A percentile compares a stretch with the other conserved stretches of the same genome.
Evolutionary conservation across 257 asterid genomes (phyloP).

Genomic region (Gynochthodes officinalis): DNA sequence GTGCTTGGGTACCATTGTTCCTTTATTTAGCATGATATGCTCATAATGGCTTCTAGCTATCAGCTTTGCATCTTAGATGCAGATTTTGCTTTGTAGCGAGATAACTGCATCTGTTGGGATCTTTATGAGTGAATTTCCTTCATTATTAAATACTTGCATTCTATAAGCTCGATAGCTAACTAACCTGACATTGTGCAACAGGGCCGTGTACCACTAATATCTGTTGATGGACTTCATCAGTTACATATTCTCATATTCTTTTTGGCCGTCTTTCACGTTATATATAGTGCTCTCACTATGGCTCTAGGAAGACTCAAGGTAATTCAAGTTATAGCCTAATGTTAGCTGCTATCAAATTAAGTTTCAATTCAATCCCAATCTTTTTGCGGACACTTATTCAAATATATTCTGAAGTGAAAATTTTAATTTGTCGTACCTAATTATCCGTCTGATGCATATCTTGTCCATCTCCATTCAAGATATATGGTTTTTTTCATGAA

Average conservation of each 20-base stretch:
- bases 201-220: conserved; percentile 56
- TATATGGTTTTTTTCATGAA: not conserved
- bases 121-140: not conserved
- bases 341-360: not conserved
- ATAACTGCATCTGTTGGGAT: not conserved
- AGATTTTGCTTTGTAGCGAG: not conserved
- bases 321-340: not conserved
- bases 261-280: conserved; percentile 82
- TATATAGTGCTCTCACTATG: conserved; percentile 83
- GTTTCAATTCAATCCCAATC: not conserved
- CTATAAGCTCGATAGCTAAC: not conserved
- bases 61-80: not conserved
- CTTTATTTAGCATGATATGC: not conserved
- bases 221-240: conserved; percentile 83
- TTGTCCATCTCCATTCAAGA: not conserved
- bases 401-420: not conserved
- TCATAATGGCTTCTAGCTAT: not conserved
- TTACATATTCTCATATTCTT: conserved; percentile 91
- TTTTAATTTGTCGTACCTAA: not conserved
- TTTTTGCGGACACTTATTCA: not conserved
- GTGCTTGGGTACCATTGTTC: no score
- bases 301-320: conserved; percentile 89
- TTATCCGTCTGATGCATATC: not conserved
- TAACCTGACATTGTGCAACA: conserved; percentile 30
- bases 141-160: not conserved